These are phyloP conservation scores for Aspergillus pseudoviridinutans DNA, from an alignment of 2,329 filamentous ascomycete genomes.

Conservation along the genomic window DNA sequence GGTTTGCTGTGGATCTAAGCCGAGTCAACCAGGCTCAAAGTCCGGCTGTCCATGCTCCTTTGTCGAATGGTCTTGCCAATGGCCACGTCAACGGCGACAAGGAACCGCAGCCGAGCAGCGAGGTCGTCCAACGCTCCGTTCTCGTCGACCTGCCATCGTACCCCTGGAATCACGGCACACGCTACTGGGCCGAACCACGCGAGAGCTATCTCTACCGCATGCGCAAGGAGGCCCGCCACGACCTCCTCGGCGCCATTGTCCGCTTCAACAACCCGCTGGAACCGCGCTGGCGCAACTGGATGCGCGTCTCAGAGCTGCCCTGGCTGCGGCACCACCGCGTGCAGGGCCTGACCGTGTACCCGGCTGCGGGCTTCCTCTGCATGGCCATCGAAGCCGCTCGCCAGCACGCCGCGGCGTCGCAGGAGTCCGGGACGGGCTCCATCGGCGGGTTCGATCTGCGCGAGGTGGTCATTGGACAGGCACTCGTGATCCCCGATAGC, in stretches of 20 bases:
- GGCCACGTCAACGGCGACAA: too few species aligned
- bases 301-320: conserved; percentile 25
- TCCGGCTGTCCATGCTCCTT: too few species aligned
- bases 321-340: conserved; percentile 46
- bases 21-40: too few species aligned
- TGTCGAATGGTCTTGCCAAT: too few species aligned
- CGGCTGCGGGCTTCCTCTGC: conserved; percentile 7
- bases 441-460: conserved; percentile 5
- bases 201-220: conserved; percentile 11
- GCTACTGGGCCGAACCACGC: conserved; percentile 33
- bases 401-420: background rate
- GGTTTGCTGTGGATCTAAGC: too few species aligned
- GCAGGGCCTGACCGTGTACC: conserved; percentile 9
- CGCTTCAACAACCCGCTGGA: conserved; percentile 11
- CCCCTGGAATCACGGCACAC: conserved; percentile 34
- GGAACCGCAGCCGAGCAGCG: too few species aligned
- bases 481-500: conserved; percentile 6
- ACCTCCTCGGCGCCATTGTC: conserved; percentile 14
- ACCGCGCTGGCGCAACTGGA: conserved; percentile 41
- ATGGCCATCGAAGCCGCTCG: conserved; percentile 8
- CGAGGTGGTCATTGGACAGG: conserved; percentile 11
- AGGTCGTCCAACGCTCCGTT: background rate
- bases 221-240: conserved; percentile 7
- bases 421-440: too few species aligned
- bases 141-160: conserved; percentile 34